Evolutionary conservation across 495 filamentous ascomycete genomes (phyloP).

Genomic region (Geopyxis carbonaria): DNA sequence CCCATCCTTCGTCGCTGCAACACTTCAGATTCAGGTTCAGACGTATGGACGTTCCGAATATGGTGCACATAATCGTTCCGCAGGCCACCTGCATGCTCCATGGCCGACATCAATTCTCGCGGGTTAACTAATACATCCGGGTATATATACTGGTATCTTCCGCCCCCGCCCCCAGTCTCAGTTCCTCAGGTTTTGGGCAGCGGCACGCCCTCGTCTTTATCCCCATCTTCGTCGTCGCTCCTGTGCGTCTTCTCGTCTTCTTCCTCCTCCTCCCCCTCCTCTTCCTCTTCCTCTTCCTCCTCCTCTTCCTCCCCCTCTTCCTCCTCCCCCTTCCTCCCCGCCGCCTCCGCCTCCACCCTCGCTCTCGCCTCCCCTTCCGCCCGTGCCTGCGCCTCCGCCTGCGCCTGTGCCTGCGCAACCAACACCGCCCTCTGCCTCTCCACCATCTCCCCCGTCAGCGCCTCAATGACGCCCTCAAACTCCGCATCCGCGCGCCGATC

Average conservation of each 20-base stretch:
- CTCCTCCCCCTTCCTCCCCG: background rate
- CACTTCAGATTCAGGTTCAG: too few relatives aligned
- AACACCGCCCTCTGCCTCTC: conserved; percentile 6
- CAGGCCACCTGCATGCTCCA: too few relatives aligned
- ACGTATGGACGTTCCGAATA: too few relatives aligned
- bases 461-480: conserved; percentile 6
- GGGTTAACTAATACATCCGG: too few relatives aligned
- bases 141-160: too few relatives aligned
- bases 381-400: conserved; percentile 2
- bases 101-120: too few relatives aligned
- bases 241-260: background rate
- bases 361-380: background rate
- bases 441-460: conserved; percentile 4
- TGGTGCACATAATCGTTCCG: too few relatives aligned
- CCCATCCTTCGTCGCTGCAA: too few relatives aligned
- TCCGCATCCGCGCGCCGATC: conserved; percentile 4
- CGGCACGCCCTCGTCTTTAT: too few relatives aligned
- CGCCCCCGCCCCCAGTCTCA: too few relatives aligned
- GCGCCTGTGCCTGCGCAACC: conserved; percentile 4
- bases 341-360: background rate
- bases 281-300: conserved; percentile 1
- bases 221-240: background rate
- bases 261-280: background rate
- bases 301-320: background rate
- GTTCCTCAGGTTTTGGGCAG: too few relatives aligned